phyloP scores from a whole-genome alignment of 345 rosid genomes.

The Dipteronia sinensis region DNA sequence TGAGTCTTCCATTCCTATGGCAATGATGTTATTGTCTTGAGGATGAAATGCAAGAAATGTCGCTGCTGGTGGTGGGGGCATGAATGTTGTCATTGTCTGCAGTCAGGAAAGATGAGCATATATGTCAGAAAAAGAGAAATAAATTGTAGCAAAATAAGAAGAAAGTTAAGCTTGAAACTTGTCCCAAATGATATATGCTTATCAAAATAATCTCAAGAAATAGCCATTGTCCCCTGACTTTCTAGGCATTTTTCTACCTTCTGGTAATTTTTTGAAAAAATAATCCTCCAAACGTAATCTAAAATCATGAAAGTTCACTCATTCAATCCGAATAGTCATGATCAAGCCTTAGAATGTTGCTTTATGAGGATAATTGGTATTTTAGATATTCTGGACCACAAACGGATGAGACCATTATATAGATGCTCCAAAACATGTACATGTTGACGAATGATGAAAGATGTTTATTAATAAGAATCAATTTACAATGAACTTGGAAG shows the following conservation, averaged over 20 bases:
- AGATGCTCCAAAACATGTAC: background rate
- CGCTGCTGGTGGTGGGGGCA: conserved; percentile 83
- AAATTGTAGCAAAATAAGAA: background rate
- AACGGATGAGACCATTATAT: background rate
- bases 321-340: background rate
- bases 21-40: conserved; percentile 67
- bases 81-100: conserved; percentile 79
- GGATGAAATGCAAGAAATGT: conserved; percentile 86
- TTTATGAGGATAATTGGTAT: conserved; percentile 1
- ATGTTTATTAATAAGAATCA: background rate
- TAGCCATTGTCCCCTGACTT: background rate
- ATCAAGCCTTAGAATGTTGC: background rate
- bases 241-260: conserved; percentile 2
- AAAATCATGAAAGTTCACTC: background rate
- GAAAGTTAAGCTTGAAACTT: background rate
- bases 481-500: background rate
- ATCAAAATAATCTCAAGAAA: background rate
- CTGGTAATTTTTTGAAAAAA: background rate
- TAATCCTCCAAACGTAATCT: background rate
- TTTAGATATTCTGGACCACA: background rate
- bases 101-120: conserved; percentile 19
- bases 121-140: background rate
- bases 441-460: background rate
- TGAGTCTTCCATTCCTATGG: conserved; percentile 88
- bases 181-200: background rate